Evolutionary conservation across 116 monocot species (phyloP), one percentile per base, ranked within the genome.

Genomic region (Cymodocea nodosa): DNA sequence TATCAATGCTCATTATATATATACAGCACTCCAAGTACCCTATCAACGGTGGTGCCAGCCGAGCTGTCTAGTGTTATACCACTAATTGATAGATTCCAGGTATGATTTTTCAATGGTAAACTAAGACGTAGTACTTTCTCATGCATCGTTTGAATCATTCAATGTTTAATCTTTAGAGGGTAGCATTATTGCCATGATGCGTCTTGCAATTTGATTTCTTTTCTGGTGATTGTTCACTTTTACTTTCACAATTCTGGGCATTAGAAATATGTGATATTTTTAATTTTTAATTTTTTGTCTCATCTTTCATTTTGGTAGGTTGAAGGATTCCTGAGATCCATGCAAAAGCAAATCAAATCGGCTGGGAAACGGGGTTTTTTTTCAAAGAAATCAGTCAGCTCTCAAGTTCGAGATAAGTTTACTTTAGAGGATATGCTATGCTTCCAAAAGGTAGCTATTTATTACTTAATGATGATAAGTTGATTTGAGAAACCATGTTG

Each of bases 281-380:
- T 14, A 6, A 49, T 65, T 22, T 8, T 49, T 50, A 4, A 7
- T 51, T 49, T 51, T 23, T 68, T 17, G 61, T 19, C 35, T 50
- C 2, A 35, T 39, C 56, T 5, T 60, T 10, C 16, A n/a, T 69
- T 73, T 56, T 82, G 90, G 98, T 59, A 98, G 98, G 98, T 98
- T 48, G 98, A 92, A 51, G 85, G 78, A 55, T 98, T 98, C 86
- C 72, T 98, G 54, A 84, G 84, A 64, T 73, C 85, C 68, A 98
- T 98, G 98, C 91, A 98, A 57, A 98, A 98, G 55, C 98, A 92
- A 74, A 82, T 86, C 20, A 80, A 88, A 56, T 88, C 92, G 44
- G 83, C 92, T 69, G 92, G 92, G 53, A 98, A 84, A 72, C 85
- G 98, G 61, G 86, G 98, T 2, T 92, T 98, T 75, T 98, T 98